These are phyloP conservation scores for Cetraspora pellucida DNA, from an alignment of 192 early-diverging fungal genomes.

Conservation along the genomic window DNA sequence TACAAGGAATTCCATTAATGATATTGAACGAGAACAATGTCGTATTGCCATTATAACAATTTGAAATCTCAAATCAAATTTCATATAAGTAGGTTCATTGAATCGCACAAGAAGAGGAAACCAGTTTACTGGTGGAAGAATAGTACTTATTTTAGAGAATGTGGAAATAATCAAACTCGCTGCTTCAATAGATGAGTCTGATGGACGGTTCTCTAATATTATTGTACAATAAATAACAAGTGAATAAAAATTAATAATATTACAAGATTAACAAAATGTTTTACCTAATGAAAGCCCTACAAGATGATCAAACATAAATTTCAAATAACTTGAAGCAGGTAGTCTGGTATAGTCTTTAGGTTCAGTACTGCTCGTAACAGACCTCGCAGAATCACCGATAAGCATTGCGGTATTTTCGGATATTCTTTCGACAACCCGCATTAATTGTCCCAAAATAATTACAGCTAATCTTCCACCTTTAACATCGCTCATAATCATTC, in stretches of 20 bases:
- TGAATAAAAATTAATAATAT: neutral
- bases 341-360: constrained; percentile 54
- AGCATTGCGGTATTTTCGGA: constrained; percentile 23
- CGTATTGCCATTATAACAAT: constrained; percentile 47
- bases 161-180: constrained; percentile 7
- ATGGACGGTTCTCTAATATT: neutral
- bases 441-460: constrained; percentile 45
- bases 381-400: neutral
- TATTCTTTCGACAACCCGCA: constrained; percentile 33
- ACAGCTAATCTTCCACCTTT: constrained; percentile 55
- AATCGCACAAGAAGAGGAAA: constrained; percentile 46
- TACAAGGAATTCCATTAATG: constrained; percentile 56
- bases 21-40: constrained; percentile 52
- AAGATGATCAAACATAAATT: constrained; percentile 50
- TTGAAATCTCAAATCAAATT: constrained; percentile 24
- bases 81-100: constrained; percentile 14
- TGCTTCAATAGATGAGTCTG: constrained; percentile 37
- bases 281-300: neutral
- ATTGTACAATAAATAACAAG: constrained; percentile 11
- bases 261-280: neutral
- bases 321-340: constrained; percentile 52
- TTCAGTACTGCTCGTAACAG: constrained; percentile 46
- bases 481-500: constrained; percentile 43
- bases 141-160: constrained; percentile 20
- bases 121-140: constrained; percentile 61